These are phyloP conservation scores for Zancudomyces culisetae DNA, from an alignment of 371 early-diverging fungal species.

Conservation along the genomic window DNA sequence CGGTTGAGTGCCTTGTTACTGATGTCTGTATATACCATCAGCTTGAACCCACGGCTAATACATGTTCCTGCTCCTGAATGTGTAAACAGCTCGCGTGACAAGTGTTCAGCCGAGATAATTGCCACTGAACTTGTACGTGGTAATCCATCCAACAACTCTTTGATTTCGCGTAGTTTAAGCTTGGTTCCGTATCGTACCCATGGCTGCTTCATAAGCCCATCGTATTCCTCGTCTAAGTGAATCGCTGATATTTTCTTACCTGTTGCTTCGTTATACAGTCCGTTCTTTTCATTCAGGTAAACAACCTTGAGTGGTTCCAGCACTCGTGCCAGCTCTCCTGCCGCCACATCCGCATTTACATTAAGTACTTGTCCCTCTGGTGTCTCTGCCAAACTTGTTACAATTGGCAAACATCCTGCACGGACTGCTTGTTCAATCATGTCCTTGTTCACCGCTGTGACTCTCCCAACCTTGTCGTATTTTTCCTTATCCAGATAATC, in stretches of 20 bases:
- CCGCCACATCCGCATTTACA: conserved; percentile 94
- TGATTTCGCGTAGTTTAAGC: conserved; percentile 87
- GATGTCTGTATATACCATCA: conserved; percentile 44
- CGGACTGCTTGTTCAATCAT: conserved; percentile 76
- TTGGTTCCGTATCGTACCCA: conserved; percentile 94
- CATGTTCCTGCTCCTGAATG: conserved; percentile 89
- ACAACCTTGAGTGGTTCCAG: conserved; percentile 92
- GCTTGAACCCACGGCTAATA: conserved; percentile 80
- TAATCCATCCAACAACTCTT: conserved; percentile 79
- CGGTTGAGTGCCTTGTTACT: conserved; percentile 53
- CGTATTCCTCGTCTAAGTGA: conserved; percentile 85
- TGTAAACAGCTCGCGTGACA: conserved; percentile 93
- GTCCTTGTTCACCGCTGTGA: conserved; percentile 72
- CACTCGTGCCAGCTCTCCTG: conserved; percentile 85
- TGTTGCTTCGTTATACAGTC: conserved; percentile 78
- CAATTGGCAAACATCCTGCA: conserved; percentile 83
- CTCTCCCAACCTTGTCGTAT: conserved; percentile 83
- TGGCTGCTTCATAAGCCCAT: conserved; percentile 65
- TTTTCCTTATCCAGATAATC: conserved; percentile 81
- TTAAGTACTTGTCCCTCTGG: conserved; percentile 89
- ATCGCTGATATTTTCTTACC: conserved; percentile 83
- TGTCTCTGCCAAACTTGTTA: conserved; percentile 90
- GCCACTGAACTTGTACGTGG: conserved; percentile 90
- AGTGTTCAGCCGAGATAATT: conserved; percentile 85
- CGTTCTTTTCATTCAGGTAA: conserved; percentile 89